Evolutionary conservation across 441 rosid species (phyloP).

Genomic region (Syzygium syzygioides): DNA sequence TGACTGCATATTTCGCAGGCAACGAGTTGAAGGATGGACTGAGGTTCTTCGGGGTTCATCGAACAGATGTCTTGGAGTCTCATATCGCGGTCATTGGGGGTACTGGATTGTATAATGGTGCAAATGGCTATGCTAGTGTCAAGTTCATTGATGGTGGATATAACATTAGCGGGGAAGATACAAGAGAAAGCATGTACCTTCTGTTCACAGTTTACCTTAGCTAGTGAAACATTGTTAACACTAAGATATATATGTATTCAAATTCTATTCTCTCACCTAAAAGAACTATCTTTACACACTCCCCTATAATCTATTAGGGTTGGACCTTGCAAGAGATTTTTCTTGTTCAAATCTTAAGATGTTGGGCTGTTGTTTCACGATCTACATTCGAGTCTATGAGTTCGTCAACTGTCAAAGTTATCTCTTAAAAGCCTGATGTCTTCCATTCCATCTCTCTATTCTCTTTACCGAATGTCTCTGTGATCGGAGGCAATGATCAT

Average conservation of each 20-base stretch:
- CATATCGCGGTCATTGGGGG: slow-evolving; percentile 56
- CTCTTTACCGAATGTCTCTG: background rate
- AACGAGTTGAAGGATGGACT: slow-evolving; percentile 22
- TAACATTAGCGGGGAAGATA: background rate
- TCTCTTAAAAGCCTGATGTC: background rate
- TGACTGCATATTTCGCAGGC: slow-evolving; percentile 23
- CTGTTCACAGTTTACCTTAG: background rate
- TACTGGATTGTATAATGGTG: slow-evolving; percentile 32
- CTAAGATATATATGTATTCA: background rate
- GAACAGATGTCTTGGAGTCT: slow-evolving; percentile 28
- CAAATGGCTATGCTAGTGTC: slow-evolving; percentile 51
- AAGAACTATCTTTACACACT: background rate
- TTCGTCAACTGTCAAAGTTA: background rate
- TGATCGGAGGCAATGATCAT: background rate
- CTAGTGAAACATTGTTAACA: background rate
- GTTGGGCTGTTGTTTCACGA: background rate
- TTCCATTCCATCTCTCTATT: background rate
- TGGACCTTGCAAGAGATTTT: background rate
- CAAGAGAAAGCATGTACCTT: background rate
- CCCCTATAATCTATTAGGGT: background rate
- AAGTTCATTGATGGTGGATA: slow-evolving; percentile 13
- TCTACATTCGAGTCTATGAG: background rate
- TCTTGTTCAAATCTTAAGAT: background rate
- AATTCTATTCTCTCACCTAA: background rate
- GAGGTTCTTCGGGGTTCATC: slow-evolving; percentile 37